These are phyloP conservation scores for Quercus bicolor DNA, from an alignment of 306 rosid genomes.

Conservation along the genomic window DNA sequence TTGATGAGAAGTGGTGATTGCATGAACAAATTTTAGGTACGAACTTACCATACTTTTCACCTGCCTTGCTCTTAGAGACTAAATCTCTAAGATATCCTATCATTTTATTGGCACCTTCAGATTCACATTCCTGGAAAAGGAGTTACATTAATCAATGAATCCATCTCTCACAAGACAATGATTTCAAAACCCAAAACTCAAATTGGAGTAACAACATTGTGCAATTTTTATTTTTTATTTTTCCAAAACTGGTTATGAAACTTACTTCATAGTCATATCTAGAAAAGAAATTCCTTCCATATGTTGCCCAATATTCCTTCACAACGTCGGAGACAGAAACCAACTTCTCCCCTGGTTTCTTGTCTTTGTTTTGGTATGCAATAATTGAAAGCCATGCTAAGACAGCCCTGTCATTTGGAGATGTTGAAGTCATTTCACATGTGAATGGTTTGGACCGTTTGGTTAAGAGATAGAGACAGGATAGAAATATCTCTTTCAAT, in stretches of 20 bases:
- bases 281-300: conserved; percentile 92
- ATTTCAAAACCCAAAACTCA: conserved; percentile 8
- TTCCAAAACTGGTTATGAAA: conserved; percentile 9
- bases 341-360: conserved; percentile 73
- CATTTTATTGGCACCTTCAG: conserved; percentile 90
- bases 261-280: conserved; percentile 92
- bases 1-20: not conserved
- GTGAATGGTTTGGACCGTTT: not conserved
- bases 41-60: conserved; percentile 79
- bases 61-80: conserved; percentile 61
- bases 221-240: not conserved
- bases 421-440: conserved; percentile 17
- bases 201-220: conserved; percentile 3
- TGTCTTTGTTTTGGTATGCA: conserved; percentile 82
- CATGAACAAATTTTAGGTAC: conserved; percentile 10
- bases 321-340: conserved; percentile 79
- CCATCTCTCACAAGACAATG: not conserved
- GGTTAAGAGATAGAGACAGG: not conserved
- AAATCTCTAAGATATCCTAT: conserved; percentile 62
- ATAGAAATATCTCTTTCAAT: not conserved
- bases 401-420: conserved; percentile 69
- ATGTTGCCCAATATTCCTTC: conserved; percentile 86
- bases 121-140: conserved; percentile 80
- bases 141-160: conserved; percentile 14
- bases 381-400: conserved; percentile 96